These are phyloP conservation scores for Obelidium mucronatum DNA, from an alignment of 192 early-diverging fungal genomes.

Conservation along the genomic window DNA sequence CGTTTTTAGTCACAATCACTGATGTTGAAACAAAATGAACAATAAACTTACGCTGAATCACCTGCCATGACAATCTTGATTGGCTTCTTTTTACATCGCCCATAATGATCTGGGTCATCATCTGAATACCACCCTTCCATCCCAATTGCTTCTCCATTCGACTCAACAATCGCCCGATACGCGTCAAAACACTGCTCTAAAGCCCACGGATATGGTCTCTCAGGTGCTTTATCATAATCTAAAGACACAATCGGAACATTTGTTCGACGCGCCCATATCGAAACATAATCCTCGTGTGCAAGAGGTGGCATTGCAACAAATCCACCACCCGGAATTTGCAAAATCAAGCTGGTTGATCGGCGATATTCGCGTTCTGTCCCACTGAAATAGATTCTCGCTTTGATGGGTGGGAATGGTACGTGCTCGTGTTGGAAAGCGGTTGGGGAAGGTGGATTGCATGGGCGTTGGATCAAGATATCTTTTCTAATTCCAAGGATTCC, in stretches of 20 bases:
- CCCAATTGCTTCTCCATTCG: conserved; percentile 81
- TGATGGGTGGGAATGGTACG: conserved; percentile 36
- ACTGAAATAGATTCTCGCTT: conserved; percentile 53
- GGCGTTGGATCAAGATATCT: conserved; percentile 52
- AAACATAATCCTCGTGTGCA: conserved; percentile 86
- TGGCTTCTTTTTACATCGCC: conserved; percentile 43
- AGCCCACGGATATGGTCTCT: conserved; percentile 92
- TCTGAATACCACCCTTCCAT: conserved; percentile 61
- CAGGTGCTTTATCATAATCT: conserved; percentile 95
- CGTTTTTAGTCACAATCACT: conserved; percentile 2
- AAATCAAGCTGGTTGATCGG: conserved; percentile 42
- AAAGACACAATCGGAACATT: conserved; percentile 78
- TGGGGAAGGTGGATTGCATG: conserved; percentile 48
- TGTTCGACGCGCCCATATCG: conserved; percentile 78
- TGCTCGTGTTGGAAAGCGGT: conserved; percentile 46
- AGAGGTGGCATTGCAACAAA: conserved; percentile 91
- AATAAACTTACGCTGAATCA: conserved; percentile 86
- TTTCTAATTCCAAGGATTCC: conserved; percentile 47
- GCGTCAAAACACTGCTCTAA: conserved; percentile 92
- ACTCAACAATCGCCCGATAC: conserved; percentile 76
- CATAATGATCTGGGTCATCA: not conserved
- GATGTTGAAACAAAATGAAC: not conserved
- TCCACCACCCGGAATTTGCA: conserved; percentile 76
- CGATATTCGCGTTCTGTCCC: conserved; percentile 44
- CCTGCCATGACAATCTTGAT: conserved; percentile 82